Conservation (phyloP, 2,329 filamentous ascomycete genomes). For the Colletotrichum orchidophilum region DNA sequence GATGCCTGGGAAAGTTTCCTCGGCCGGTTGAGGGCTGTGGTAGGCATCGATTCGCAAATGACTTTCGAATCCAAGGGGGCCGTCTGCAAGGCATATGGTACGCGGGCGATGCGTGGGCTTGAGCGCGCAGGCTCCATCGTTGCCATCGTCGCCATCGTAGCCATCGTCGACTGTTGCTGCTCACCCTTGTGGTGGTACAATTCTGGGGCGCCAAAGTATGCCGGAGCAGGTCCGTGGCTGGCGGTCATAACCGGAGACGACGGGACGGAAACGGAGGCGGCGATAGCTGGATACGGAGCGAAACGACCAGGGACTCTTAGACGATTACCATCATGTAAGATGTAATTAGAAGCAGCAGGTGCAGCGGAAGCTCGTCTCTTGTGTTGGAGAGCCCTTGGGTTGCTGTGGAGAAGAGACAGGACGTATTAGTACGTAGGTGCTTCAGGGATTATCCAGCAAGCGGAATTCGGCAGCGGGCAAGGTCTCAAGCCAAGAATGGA, state of each 20-base stretch:
- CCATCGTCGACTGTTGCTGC: conserved; percentile 21
- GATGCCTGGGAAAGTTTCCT: conserved; percentile 46
- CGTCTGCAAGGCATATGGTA: conserved; percentile 38
- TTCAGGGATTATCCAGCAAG: neutral
- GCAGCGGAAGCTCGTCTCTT: conserved; percentile 33
- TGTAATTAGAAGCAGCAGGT: conserved; percentile 25
- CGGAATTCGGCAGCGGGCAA: conserved; percentile 17
- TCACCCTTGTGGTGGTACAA: conserved; percentile 30
- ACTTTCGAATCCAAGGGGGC: conserved; percentile 36
- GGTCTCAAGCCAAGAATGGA: conserved; percentile 6
- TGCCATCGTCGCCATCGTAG: neutral
- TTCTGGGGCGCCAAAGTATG: conserved; percentile 33
- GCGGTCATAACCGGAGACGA: conserved; percentile 20
- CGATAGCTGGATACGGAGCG: conserved; percentile 9
- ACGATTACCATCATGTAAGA: conserved; percentile 28
- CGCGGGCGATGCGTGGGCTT: conserved; percentile 10
- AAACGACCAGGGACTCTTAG: conserved; percentile 30
- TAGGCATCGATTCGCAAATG: conserved; percentile 33
- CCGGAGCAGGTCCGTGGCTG: conserved; percentile 28
- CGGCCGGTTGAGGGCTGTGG: conserved; percentile 45
- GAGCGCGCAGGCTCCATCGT: neutral
- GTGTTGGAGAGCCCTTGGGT: conserved; percentile 32
- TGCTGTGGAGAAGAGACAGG: conserved; percentile 23
- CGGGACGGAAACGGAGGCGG: conserved; percentile 10
- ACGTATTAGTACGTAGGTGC: conserved; percentile 8